Conservation (phyloP, 768 basidiomycete genomes). For the Pholiota microspora region DNA sequence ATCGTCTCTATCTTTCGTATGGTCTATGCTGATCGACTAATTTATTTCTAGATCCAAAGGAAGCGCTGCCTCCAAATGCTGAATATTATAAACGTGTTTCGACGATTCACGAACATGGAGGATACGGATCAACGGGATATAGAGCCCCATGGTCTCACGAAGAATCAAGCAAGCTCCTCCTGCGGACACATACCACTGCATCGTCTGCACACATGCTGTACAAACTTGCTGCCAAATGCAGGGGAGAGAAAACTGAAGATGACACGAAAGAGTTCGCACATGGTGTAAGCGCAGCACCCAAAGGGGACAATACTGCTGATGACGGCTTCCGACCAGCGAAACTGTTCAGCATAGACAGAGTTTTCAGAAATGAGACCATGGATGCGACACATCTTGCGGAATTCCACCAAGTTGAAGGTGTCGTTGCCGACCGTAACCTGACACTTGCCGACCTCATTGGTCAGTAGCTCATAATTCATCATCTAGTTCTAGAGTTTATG, state of each 20-base stretch:
- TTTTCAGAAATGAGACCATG: slow-evolving; percentile 98
- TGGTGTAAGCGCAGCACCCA: slow-evolving; percentile 27
- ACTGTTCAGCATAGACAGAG: slow-evolving; percentile 95
- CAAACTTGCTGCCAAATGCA: slow-evolving; percentile 83
- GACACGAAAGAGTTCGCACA: slow-evolving; percentile 42
- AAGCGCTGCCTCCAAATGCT: slow-evolving; percentile 69
- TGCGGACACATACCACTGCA: slow-evolving; percentile 96
- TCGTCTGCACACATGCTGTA: slow-evolving; percentile 93
- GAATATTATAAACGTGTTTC: slow-evolving; percentile 88
- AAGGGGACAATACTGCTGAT: slow-evolving; percentile 33
- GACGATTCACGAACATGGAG: slow-evolving; percentile 81
- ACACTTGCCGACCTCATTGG: slow-evolving; percentile 96
- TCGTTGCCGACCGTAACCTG: slow-evolving; percentile 90
- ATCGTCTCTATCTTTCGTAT: not conserved
- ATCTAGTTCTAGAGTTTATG: not conserved
- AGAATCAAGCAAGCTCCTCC: slow-evolving; percentile 87
- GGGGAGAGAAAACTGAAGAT: slow-evolving; percentile 50
- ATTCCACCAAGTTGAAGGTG: slow-evolving; percentile 99
- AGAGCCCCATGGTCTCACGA: slow-evolving; percentile 93
- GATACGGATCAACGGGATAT: slow-evolving; percentile 93
- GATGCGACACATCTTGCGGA: slow-evolving; percentile 98
- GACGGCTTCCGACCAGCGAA: slow-evolving; percentile 92
- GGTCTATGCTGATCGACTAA: not conserved
- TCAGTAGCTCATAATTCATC: slow-evolving; percentile 28
- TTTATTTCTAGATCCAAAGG: slow-evolving; percentile 69